phyloP scores from a whole-genome alignment of 371 early-diverging fungal species.

The Rhizopus stolonifer region DNA sequence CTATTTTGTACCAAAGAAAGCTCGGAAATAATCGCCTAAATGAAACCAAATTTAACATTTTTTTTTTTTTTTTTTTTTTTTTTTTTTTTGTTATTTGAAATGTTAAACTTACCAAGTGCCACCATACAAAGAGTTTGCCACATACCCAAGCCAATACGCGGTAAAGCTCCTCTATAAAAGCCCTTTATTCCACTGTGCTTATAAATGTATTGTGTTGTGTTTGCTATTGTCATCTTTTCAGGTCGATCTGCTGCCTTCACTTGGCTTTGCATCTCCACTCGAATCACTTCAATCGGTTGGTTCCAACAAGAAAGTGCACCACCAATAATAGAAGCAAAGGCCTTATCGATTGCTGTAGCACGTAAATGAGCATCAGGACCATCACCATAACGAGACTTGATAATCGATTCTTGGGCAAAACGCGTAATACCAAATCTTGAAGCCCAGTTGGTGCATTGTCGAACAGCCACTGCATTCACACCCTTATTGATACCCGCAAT shows the following conservation, averaged over 20 bases:
- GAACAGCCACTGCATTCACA: slow-evolving; percentile 88
- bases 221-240: slow-evolving; percentile 81
- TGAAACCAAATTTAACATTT: too few species aligned
- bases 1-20: slow-evolving; percentile 32
- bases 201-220: slow-evolving; percentile 89
- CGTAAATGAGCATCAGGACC: slow-evolving; percentile 26
- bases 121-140: slow-evolving; percentile 98
- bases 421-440: slow-evolving; percentile 90
- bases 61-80: too few species aligned
- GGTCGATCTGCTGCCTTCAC: slow-evolving; percentile 82
- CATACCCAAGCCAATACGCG: slow-evolving; percentile 87
- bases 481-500: slow-evolving; percentile 95
- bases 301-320: slow-evolving; percentile 95
- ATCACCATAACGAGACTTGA: slow-evolving; percentile 51
- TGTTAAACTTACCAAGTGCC: slow-evolving; percentile 84
- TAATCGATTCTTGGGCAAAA: slow-evolving; percentile 76
- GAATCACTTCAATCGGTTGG: slow-evolving; percentile 96
- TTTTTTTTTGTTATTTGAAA: too few species aligned
- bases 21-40: slow-evolving; percentile 40
- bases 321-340: slow-evolving; percentile 82
- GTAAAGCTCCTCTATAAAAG: slow-evolving; percentile 93
- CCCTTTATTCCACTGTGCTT: slow-evolving; percentile 84
- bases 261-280: slow-evolving; percentile 96
- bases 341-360: slow-evolving; percentile 59
- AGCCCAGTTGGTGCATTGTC: slow-evolving; percentile 97